Base-by-base conservation (phyloP, 805 yeast species). In the Saturnispora gosingensis region DNA sequence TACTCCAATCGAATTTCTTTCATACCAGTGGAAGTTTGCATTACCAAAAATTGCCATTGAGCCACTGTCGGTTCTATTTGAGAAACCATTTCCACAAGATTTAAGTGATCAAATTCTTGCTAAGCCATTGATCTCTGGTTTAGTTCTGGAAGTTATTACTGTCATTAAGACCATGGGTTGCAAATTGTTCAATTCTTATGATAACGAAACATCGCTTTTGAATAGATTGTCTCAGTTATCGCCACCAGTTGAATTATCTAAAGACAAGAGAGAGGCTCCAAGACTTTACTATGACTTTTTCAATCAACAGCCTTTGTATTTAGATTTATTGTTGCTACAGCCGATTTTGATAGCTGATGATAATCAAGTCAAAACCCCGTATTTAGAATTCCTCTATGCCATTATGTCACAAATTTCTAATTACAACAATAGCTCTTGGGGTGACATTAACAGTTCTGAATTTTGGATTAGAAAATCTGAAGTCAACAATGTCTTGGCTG, bases 311-410 rank as follows among this genome's bases (percentile, higher is more conserved):
- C 80, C 78, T 43, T 65, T 87, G 54, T 80, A 83, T 54, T 72
- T 85, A 42, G 97, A 90, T 68, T 73, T 88, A 62, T 71, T 88
- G 43, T 70, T 90, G 50, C 75, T 90, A 55, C 95, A 88, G 62
- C 95, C 96, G 5, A 90, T 90, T 49, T 71, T 90, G 51, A 72
- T 89, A 52, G 96, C 93, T n/a, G 96, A 89, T 68, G 96, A 89
- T 63, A 78, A 79, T 62, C 82, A 84, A 46, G 82, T 88, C 50
- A 83, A 85, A 64, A 88, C 97, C 0, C 97, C 97, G 2, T 90
- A 90, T 64, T 72, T 90, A 64, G 97, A 90, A 68, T 87, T 87
- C 59, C 69, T 88, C 52, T 90, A 88, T 64, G 88, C 96, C 2
- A 76, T 82, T 50, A 71, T 85, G 72, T 81, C 86, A 56, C 90